phyloP scores from a whole-genome alignment of 192 early-diverging fungal species.

The Glomus cerebriforme region DNA sequence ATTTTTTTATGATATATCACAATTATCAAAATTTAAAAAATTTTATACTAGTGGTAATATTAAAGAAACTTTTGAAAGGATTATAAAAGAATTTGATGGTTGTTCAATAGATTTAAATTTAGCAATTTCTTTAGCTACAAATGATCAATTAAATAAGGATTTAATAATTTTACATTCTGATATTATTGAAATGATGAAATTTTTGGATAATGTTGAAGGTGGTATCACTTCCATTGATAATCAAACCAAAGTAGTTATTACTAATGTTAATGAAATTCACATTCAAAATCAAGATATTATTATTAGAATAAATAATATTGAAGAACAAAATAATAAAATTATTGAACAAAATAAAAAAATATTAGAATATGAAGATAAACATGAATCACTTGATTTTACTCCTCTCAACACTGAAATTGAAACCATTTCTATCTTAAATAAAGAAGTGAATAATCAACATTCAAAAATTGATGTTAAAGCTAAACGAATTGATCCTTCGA shows the following conservation, averaged over 20 bases:
- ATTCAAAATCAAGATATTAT: not conserved
- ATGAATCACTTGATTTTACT: not conserved
- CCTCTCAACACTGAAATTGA: not conserved
- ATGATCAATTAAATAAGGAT: constrained; percentile 7
- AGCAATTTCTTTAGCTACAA: not conserved
- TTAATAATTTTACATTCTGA: not conserved
- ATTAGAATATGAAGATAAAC: not conserved
- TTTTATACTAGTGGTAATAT: not conserved
- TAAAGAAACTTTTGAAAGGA: not conserved
- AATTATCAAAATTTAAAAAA: constrained; percentile 21
- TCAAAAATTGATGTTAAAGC: not conserved
- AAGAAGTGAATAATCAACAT: not conserved
- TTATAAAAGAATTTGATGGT: constrained; percentile 10
- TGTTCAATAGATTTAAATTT: not conserved
- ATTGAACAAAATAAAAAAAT: not conserved
- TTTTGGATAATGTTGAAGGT: not conserved
- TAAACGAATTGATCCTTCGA: not conserved
- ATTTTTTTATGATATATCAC: constrained; percentile 27
- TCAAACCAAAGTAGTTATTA: not conserved
- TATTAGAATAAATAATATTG: not conserved
- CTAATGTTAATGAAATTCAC: not conserved
- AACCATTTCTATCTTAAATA: not conserved
- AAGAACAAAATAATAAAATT: not conserved
- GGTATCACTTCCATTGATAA: not conserved
- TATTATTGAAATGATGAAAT: not conserved